Percentiles rank a stretch among this genome's conserved stretches.
Evolutionary conservation across 164 flowering plant species (phyloP).

Genomic region (Akebia trifoliata): DNA sequence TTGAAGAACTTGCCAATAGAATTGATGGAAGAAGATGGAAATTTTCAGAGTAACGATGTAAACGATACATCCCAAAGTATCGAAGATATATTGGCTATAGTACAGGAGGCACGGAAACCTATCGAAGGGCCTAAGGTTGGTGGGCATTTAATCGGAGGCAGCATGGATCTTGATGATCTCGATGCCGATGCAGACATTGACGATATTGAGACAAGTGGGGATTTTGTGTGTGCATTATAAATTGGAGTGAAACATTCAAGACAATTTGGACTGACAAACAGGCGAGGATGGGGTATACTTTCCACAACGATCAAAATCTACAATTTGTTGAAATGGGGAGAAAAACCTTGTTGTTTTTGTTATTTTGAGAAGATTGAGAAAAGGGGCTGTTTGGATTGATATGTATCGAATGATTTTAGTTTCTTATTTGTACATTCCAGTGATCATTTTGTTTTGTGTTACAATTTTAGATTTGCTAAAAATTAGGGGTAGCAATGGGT

Average conservation of each 20-base stretch:
- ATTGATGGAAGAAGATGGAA: constrained; percentile 39
- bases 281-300: constrained; percentile 13
- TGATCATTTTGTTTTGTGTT: neutral
- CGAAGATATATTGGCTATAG: constrained; percentile 59
- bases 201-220: constrained; percentile 69
- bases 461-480: neutral
- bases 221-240: constrained; percentile 67
- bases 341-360: neutral
- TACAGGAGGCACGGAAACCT: constrained; percentile 66
- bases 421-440: neutral
- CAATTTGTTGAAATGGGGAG: neutral
- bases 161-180: constrained; percentile 74
- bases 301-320: neutral
- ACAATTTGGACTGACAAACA: neutral
- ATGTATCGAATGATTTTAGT: neutral
- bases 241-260: neutral
- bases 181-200: constrained; percentile 70
- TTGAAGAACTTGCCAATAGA: constrained; percentile 66
- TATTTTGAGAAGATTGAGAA: neutral
- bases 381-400: neutral
- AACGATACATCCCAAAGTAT: constrained; percentile 42
- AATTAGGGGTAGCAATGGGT: too few relatives aligned
- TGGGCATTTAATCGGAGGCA: constrained; percentile 39
- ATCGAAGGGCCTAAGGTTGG: constrained; percentile 32
- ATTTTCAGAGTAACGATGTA: constrained; percentile 23